Evolutionary conservation across 371 early-diverging fungal genomes (phyloP).

Genomic region (Cokeromyces recurvatus): DNA sequence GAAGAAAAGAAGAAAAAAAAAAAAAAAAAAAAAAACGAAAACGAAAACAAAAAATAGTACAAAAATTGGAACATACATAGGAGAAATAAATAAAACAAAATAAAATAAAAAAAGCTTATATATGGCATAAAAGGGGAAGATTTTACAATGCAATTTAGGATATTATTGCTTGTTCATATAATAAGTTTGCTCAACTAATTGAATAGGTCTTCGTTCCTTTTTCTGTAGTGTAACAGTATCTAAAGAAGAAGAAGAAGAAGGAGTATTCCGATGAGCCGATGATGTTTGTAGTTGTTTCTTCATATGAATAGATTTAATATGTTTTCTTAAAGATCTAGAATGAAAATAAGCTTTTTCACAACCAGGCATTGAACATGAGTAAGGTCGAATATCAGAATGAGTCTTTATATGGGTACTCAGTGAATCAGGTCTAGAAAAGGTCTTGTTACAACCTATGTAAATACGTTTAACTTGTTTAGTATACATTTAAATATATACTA

Average conservation of each 20-base stretch:
- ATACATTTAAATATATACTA: no score
- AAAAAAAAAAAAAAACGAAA: neutral
- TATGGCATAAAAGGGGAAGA: neutral
- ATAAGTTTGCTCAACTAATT: no score
- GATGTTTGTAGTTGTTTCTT: no score
- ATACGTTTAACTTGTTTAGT: no score
- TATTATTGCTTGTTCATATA: no score
- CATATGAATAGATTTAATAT: slow-evolving; percentile 30
- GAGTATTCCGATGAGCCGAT: slow-evolving; percentile 12
- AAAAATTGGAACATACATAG: neutral
- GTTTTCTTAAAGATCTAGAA: slow-evolving; percentile 68
- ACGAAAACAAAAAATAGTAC: neutral
- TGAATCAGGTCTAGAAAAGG: slow-evolving; percentile 86
- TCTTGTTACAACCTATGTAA: slow-evolving; percentile 65
- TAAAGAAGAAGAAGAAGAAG: no score
- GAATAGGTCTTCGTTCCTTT: no score
- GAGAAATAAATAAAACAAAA: neutral
- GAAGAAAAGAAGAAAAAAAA: no score
- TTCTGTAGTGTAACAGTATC: no score
- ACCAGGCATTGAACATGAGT: slow-evolving; percentile 48
- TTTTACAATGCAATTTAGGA: no score
- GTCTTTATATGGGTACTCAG: slow-evolving; percentile 86
- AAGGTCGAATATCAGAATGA: slow-evolving; percentile 76
- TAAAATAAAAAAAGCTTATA: neutral
- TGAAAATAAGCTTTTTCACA: slow-evolving; percentile 76